Evolutionary conservation across 192 early-diverging fungal genomes (phyloP).

Genomic region (Geranomyces variabilis): DNA sequence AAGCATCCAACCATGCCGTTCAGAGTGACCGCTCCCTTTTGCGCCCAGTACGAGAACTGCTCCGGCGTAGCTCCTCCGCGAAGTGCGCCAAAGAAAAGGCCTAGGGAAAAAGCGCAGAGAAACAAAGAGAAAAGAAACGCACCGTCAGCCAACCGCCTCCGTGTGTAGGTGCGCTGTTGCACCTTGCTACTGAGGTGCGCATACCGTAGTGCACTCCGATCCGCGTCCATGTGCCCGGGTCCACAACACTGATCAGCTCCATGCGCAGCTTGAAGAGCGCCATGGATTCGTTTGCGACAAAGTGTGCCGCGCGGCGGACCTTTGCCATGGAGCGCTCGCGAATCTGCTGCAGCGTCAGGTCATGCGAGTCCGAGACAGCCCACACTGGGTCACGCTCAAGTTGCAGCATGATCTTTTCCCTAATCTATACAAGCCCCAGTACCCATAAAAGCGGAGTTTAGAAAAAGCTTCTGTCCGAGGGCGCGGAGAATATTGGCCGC

Average conservation of each 20-base stretch:
- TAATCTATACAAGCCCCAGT: no score
- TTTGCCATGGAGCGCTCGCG: conserved; percentile 78
- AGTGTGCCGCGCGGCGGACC: conserved; percentile 69
- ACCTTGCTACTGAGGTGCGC: not conserved
- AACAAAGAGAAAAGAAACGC: not conserved
- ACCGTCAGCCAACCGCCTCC: not conserved
- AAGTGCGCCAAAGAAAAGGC: conserved; percentile 85
- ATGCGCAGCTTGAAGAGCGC: conserved; percentile 74
- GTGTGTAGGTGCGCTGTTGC: no score
- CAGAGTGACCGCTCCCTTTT: conserved; percentile 78
- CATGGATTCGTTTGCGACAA: conserved; percentile 71
- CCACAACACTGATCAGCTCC: conserved; percentile 77
- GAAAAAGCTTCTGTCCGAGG: no score
- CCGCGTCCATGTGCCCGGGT: conserved; percentile 89
- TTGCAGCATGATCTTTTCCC: conserved; percentile 82
- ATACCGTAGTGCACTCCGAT: conserved; percentile 79
- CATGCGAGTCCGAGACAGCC: conserved; percentile 78
- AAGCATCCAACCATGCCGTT: conserved; percentile 88
- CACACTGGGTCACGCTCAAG: conserved; percentile 84
- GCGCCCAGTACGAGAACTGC: conserved; percentile 85
- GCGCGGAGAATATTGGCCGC: no score
- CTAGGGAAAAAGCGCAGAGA: conserved; percentile 36
- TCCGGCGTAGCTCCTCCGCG: conserved; percentile 80
- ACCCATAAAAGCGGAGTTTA: no score
- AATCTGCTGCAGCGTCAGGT: conserved; percentile 73